Base-by-base conservation (phyloP, 2,329 filamentous ascomycete genomes). In the Ceratocystis cubensis region DNA sequence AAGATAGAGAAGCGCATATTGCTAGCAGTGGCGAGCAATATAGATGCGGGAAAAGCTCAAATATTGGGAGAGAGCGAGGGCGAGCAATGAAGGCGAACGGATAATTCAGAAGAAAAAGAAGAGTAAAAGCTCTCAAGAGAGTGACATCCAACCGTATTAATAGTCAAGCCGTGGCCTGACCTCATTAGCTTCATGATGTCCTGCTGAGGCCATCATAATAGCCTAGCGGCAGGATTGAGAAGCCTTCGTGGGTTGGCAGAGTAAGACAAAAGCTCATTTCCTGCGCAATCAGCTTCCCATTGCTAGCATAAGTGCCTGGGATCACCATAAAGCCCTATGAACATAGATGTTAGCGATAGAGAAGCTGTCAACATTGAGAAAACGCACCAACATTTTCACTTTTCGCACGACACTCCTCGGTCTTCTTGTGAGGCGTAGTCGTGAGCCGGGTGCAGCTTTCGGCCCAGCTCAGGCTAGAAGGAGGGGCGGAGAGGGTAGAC, bases 201-300 rank as follows among this genome's bases (percentile, higher is more conserved):
- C 62, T 80, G 75, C 71, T 81, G 81, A 66, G 1, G 80, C 78
- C 77, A 82, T 75, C 64, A 82, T 68, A 66, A 81, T 72, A 15
- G 77, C 73, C 71, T 13, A 74, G 73, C 0, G 79, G 79, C 68
- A 41, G 2, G 80, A 72, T 5, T 68, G 71, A 4, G 37, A 15
- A 15, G 46, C 13, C 37, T 41, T 41, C 13, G 13, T 15, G 10
- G 37, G 13, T 41, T 4, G 1, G 13, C 37, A 41, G 13, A 4
- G 13, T 4, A 41, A 41, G 10, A 41, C 37, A 41, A 41, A 41
- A 41, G 37, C 37, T 41, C 37, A 13, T 41, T 41, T 41, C 10
- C 37, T 41, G 37, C 10, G 13, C 2, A 41, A 41, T 41, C 37
- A 15, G 37, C 37, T 41, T 41, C 37, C 48, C 48, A 25, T 7